Percentiles rank a stretch among this genome's conserved stretches.
phyloP scores from a whole-genome alignment of 768 basidiomycete genomes.

The Leccinum sublutescens region DNA sequence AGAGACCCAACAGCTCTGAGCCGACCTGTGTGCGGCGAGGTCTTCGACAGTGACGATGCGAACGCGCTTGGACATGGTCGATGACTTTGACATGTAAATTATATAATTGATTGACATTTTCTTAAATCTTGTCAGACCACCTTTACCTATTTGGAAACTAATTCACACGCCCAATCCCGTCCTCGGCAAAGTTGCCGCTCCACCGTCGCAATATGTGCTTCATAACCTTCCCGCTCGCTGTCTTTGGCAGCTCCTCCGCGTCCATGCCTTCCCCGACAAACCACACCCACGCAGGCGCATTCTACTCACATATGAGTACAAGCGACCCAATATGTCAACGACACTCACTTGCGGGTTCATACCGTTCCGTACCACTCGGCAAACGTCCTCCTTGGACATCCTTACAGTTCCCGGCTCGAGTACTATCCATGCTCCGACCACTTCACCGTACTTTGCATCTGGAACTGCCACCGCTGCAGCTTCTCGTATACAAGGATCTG shows the following conservation, averaged over 20 bases:
- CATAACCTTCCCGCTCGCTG: conserved; percentile 85
- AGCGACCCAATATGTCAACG: not conserved
- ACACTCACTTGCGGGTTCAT: conserved; percentile 77
- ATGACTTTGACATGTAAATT: not conserved
- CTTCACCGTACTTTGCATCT: conserved; percentile 67
- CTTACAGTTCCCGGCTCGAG: conserved; percentile 35
- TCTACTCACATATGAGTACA: conserved; percentile 40
- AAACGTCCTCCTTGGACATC: conserved; percentile 52
- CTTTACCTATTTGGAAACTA: not conserved
- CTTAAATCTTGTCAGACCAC: conserved; percentile 4
- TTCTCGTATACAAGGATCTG: conserved; percentile 58
- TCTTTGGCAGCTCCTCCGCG: conserved; percentile 68
- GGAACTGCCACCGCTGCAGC: conserved; percentile 75
- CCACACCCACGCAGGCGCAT: conserved; percentile 82
- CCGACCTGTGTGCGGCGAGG: conserved; percentile 58
- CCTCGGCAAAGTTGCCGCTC: conserved; percentile 55
- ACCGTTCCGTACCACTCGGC: conserved; percentile 46
- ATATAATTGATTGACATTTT: not conserved
- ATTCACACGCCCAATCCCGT: conserved; percentile 40
- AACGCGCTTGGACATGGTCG: conserved; percentile 63
- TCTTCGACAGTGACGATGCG: conserved; percentile 76
- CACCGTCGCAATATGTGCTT: conserved; percentile 75
- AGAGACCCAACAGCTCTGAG: conserved; percentile 77
- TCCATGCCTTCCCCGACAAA: conserved; percentile 68
- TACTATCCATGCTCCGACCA: conserved; percentile 78